Conservation (phyloP, 768 basidiomycete species). For the Udeniomyces megalosporus region DNA sequence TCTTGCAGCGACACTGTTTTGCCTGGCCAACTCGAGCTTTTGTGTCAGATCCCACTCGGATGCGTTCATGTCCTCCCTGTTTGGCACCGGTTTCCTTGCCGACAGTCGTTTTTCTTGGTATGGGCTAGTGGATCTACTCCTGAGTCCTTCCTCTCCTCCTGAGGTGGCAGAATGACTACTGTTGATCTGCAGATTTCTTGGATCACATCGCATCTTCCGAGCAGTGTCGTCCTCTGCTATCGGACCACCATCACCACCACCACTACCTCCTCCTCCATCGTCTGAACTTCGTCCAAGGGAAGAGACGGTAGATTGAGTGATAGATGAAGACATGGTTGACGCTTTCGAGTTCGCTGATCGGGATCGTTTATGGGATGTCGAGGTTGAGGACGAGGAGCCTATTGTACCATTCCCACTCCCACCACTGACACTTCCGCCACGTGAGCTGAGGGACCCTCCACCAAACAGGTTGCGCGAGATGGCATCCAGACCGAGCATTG, state of each 20-base stretch:
- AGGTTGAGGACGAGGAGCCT: constrained; percentile 37
- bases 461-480: constrained; percentile 83
- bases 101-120: constrained; percentile 23
- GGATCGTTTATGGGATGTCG: constrained; percentile 41
- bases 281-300: neutral
- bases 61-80: constrained; percentile 35
- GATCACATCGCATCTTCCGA: no score
- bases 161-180: no score
- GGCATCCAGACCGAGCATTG: constrained; percentile 77
- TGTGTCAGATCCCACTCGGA: constrained; percentile 44
- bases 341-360: constrained; percentile 58
- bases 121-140: constrained; percentile 51
- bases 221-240: constrained; percentile 31
- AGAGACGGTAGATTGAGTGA: constrained; percentile 15
- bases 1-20: constrained; percentile 34
- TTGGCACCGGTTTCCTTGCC: constrained; percentile 33
- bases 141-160: constrained; percentile 57
- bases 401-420: constrained; percentile 46
- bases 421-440: neutral
- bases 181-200: no score
- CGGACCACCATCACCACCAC: neutral
- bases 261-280: constrained; percentile 37
- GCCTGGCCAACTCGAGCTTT: constrained; percentile 64
- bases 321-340: constrained; percentile 34
- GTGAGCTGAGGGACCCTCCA: constrained; percentile 26